These are phyloP conservation scores for Kwoniella pini DNA, from an alignment of 768 basidiomycete species.

Conservation along the genomic window DNA sequence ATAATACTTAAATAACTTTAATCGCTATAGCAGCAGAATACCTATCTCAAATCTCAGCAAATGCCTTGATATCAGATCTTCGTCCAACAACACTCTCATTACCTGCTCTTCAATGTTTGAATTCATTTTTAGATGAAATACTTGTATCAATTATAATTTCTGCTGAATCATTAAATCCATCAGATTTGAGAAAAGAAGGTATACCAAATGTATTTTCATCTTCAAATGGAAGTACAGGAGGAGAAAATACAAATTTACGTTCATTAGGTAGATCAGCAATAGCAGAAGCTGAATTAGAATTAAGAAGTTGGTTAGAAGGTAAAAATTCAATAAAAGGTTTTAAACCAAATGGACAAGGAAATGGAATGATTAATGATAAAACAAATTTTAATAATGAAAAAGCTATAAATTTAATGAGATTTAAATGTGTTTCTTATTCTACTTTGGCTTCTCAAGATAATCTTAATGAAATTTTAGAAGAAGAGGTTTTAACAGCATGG, in stretches of 20 bases:
- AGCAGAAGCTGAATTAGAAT: conserved; percentile 87
- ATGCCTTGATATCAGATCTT: conserved; percentile 87
- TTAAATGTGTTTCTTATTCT: conserved; percentile 59
- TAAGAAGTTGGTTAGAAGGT: conserved; percentile 84
- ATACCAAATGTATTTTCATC: conserved; percentile 45
- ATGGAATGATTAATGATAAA: conserved; percentile 28
- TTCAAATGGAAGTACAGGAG: conserved; percentile 17
- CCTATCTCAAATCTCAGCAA: conserved; percentile 79
- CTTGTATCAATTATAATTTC: conserved; percentile 32
- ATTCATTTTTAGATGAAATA: conserved; percentile 51
- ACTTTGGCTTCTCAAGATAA: conserved; percentile 89
- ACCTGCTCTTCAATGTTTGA: conserved; percentile 65
- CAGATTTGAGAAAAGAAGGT: conserved; percentile 41
- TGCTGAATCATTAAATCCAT: conserved; percentile 45
- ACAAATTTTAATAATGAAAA: conserved; percentile 45
- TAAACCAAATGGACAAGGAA: conserved; percentile 32
- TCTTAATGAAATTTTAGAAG: conserved; percentile 76
- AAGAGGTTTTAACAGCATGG: conserved; percentile 65
- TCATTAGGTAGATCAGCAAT: conserved; percentile 86
- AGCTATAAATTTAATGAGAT: conserved; percentile 63
- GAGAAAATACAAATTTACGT: conserved; percentile 36
- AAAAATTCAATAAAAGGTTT: conserved; percentile 27
- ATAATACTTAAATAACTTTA: no score
- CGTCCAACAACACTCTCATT: conserved; percentile 82
- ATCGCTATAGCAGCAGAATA: conserved; percentile 62